A percentile compares a stretch with the other conserved stretches of the same genome.
Conservation (phyloP, 2,329 filamentous ascomycete species). For the Fusarium pseudograminearum region DNA sequence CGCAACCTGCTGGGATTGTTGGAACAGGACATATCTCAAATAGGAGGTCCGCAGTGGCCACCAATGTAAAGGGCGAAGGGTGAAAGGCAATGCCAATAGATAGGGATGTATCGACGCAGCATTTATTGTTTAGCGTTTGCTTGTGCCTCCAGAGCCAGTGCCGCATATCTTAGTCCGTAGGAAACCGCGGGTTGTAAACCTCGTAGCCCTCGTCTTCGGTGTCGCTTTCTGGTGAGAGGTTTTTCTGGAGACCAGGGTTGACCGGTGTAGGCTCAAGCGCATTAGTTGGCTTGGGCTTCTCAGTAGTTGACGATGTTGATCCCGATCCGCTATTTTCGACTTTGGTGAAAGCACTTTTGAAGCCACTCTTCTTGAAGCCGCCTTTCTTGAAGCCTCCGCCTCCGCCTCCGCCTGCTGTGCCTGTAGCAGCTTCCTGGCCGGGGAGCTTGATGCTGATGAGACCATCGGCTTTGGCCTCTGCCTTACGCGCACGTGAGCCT, state of each 20-base stretch:
- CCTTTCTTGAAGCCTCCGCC: slow-evolving; percentile 72
- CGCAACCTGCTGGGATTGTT: slow-evolving; percentile 73
- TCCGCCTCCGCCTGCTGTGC: slow-evolving; percentile 51
- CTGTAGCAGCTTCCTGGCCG: slow-evolving; percentile 49
- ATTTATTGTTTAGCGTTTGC: neutral
- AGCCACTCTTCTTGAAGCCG: slow-evolving; percentile 85
- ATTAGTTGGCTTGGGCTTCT: slow-evolving; percentile 52
- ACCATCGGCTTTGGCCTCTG: slow-evolving; percentile 77
- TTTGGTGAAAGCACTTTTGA: slow-evolving; percentile 79
- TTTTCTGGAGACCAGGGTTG: slow-evolving; percentile 42
- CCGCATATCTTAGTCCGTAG: slow-evolving; percentile 66
- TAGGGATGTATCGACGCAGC: slow-evolving; percentile 10
- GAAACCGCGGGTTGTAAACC: slow-evolving; percentile 71
- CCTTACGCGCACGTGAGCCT: slow-evolving; percentile 73
- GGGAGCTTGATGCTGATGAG: slow-evolving; percentile 75
- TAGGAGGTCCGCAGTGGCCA: slow-evolving; percentile 55
- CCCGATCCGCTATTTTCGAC: slow-evolving; percentile 55
- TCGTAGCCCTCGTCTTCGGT: slow-evolving; percentile 79
- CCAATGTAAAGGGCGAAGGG: slow-evolving; percentile 35
- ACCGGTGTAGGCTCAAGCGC: slow-evolving; percentile 37
- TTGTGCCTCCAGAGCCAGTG: neutral
- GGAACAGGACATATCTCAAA: slow-evolving; percentile 69
- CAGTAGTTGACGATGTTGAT: slow-evolving; percentile 56
- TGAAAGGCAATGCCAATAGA: slow-evolving; percentile 6
- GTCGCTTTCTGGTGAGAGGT: slow-evolving; percentile 65